Conservation (phyloP, 2,329 filamentous ascomycete species). For the Rhinocladiella similis region DNA sequence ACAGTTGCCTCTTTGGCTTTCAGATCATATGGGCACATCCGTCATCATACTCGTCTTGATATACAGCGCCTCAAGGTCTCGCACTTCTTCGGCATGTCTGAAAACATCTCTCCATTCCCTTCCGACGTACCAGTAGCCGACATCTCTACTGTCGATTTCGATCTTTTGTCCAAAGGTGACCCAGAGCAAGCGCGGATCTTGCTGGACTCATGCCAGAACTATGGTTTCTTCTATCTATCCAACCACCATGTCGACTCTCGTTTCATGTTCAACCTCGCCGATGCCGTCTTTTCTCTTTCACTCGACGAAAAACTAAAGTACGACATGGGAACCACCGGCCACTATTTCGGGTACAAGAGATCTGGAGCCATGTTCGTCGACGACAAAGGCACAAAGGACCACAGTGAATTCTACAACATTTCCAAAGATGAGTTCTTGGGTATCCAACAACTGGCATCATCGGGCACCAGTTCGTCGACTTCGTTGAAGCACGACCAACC, state of each 20-base stretch:
- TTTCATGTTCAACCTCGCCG: slow-evolving; percentile 15
- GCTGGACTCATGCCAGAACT: slow-evolving; percentile 10
- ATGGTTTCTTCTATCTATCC: slow-evolving; percentile 17
- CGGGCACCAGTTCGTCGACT: slow-evolving; percentile 11
- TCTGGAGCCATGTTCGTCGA: slow-evolving; percentile 19
- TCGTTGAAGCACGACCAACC: slow-evolving; percentile 13
- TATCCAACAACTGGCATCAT: slow-evolving; percentile 11
- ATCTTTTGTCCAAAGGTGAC: slow-evolving; percentile 8
- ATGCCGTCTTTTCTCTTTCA: slow-evolving; percentile 10
- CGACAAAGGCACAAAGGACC: slow-evolving; percentile 24
- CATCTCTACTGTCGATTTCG: slow-evolving; percentile 13
- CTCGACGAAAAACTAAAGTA: slow-evolving; percentile 10
- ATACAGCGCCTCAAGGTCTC: no score
- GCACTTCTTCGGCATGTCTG: not conserved
- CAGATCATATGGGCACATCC: no score
- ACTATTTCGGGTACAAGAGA: slow-evolving; percentile 16
- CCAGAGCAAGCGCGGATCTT: slow-evolving; percentile 5
- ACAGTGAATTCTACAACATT: slow-evolving; percentile 34
- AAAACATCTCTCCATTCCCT: slow-evolving; percentile 7
- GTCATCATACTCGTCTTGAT: no score
- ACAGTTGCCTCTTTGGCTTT: no score
- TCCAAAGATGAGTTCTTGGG: slow-evolving; percentile 35
- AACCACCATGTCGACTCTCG: slow-evolving; percentile 12
- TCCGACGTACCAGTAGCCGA: slow-evolving; percentile 12
- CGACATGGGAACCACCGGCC: slow-evolving; percentile 12